Conservation (phyloP, 805 yeast genomes). For the Sugiyamaella chiloensis region DNA sequence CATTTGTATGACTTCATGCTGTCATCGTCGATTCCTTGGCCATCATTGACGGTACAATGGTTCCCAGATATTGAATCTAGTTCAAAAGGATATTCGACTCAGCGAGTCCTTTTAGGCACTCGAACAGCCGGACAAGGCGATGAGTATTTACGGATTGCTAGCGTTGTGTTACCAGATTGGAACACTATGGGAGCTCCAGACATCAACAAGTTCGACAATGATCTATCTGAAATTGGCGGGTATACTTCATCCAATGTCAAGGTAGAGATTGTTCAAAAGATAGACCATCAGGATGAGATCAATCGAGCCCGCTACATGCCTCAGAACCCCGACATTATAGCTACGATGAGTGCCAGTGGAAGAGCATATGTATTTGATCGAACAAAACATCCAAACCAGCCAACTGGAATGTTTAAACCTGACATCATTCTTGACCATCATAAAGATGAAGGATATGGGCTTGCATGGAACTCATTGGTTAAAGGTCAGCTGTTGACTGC, state of each 20-base stretch:
- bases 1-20: constrained; percentile 51
- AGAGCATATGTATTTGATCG: constrained; percentile 67
- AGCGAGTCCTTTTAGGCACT: constrained; percentile 57
- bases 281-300: constrained; percentile 69
- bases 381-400: constrained; percentile 68
- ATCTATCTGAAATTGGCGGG: constrained; percentile 35
- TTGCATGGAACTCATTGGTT: constrained; percentile 66
- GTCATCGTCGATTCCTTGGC: constrained; percentile 60
- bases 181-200: constrained; percentile 19
- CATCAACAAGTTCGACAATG: constrained; percentile 38
- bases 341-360: constrained; percentile 67
- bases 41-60: constrained; percentile 59
- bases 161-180: constrained; percentile 26
- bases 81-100: constrained; percentile 22
- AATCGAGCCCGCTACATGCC: constrained; percentile 75
- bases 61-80: constrained; percentile 49
- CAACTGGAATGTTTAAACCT: constrained; percentile 41
- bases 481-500: constrained; percentile 60
- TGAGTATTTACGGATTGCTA: constrained; percentile 46
- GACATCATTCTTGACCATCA: constrained; percentile 49
- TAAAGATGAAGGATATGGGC: constrained; percentile 51
- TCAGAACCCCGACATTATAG: constrained; percentile 79
- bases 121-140: constrained; percentile 56
- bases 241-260: constrained; percentile 33
- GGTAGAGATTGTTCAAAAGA: constrained; percentile 50